Conservation (phyloP, 2,329 filamentous ascomycete genomes). For the Penicillium sclerotigenum region DNA sequence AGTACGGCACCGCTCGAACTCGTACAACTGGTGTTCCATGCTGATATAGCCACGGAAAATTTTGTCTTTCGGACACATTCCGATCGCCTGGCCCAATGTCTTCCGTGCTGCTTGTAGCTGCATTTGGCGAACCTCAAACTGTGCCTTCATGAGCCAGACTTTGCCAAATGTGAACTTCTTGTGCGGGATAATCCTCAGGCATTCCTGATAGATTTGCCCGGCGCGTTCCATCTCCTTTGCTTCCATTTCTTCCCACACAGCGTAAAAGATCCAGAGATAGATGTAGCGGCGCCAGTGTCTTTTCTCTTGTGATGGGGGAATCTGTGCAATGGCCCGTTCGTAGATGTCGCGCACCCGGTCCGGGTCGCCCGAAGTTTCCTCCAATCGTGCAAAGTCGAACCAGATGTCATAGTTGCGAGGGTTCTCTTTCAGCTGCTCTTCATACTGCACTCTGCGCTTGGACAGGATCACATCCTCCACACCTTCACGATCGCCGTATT, state of each 20-base stretch:
- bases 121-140: slow-evolving; percentile 87
- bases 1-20: slow-evolving; percentile 85
- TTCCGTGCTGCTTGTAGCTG: slow-evolving; percentile 79
- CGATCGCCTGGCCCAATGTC: slow-evolving; percentile 82
- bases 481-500: slow-evolving; percentile 88
- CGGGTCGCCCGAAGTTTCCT: slow-evolving; percentile 77
- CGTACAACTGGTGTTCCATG: slow-evolving; percentile 87
- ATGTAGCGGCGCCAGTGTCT: slow-evolving; percentile 96
- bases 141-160: slow-evolving; percentile 88
- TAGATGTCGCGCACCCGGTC: slow-evolving; percentile 89
- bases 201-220: slow-evolving; percentile 86
- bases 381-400: slow-evolving; percentile 91
- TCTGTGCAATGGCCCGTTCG: slow-evolving; percentile 90
- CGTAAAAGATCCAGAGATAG: slow-evolving; percentile 97
- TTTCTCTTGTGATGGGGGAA: slow-evolving; percentile 94
- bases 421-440: slow-evolving; percentile 90
- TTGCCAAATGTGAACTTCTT: slow-evolving; percentile 98
- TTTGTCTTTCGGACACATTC: slow-evolving; percentile 94
- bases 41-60: slow-evolving; percentile 92
- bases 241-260: slow-evolving; percentile 88
- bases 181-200: slow-evolving; percentile 83
- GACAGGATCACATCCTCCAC: slow-evolving; percentile 95
- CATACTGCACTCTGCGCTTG: slow-evolving; percentile 88
- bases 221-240: slow-evolving; percentile 74
- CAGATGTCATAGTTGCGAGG: slow-evolving; percentile 95